Conservation (phyloP, 2,329 filamentous ascomycete genomes). For the Colletotrichum tropicicola region DNA sequence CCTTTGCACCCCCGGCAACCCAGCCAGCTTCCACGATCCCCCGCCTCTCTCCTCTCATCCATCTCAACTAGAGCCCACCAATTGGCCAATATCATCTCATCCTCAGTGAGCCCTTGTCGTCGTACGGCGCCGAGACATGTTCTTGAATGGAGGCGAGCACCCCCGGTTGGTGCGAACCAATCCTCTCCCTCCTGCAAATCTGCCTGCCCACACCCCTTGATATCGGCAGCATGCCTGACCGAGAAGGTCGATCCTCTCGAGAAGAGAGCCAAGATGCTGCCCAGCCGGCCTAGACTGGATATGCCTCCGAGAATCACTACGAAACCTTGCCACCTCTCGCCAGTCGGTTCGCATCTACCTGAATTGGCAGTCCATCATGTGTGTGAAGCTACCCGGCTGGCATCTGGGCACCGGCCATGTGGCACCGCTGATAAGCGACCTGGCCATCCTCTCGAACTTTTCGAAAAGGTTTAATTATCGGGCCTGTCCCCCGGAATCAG, state of each 20-base stretch:
- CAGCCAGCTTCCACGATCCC: not conserved
- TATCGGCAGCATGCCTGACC: conserved; percentile 28
- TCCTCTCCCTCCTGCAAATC: conserved; percentile 19
- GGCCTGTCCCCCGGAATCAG: not conserved
- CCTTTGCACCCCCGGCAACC: not conserved
- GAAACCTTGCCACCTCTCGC: conserved; percentile 22
- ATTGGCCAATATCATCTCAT: not conserved
- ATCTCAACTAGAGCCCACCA: not conserved
- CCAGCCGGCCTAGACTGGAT: conserved; percentile 20
- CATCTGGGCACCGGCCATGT: conserved; percentile 10
- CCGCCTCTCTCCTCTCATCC: not conserved
- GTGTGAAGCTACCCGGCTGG: not conserved
- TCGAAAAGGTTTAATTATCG: conserved; percentile 15
- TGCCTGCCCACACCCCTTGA: conserved; percentile 9
- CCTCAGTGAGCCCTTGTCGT: not conserved
- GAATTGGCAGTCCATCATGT: not conserved
- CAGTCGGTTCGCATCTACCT: not conserved
- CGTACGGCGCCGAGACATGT: conserved; percentile 7
- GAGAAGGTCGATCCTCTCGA: conserved; percentile 28
- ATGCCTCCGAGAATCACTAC: conserved; percentile 8
- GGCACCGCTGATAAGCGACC: conserved; percentile 27
- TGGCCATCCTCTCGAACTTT: not conserved
- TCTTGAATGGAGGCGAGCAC: not conserved
- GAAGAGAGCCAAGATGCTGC: conserved; percentile 18
- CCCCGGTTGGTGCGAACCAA: conserved; percentile 3